These are phyloP conservation scores for Mucor sp. DNA, from an alignment of 371 early-diverging fungal species.

Conservation along the genomic window DNA sequence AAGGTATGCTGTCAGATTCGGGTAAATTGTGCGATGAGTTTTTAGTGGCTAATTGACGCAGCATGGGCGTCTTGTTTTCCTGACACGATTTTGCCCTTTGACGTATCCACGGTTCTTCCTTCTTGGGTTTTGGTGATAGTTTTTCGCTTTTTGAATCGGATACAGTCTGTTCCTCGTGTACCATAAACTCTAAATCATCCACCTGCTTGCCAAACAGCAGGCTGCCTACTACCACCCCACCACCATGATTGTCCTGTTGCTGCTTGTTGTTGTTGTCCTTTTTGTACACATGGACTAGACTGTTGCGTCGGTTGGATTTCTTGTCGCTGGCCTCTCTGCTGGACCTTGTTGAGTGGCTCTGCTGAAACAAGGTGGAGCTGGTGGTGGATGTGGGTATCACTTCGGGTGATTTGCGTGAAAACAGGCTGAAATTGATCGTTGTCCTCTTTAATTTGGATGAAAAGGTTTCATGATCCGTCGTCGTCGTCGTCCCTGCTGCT, in stretches of 20 bases:
- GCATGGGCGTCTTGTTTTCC: conserved; percentile 33
- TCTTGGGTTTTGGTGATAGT: conserved; percentile 3
- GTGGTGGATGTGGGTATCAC: conserved; percentile 11
- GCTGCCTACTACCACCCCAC: conserved; percentile 24
- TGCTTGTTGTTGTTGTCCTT: neutral
- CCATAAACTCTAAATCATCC: conserved; percentile 7
- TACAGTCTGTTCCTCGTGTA: conserved; percentile 1
- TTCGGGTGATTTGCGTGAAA: neutral
- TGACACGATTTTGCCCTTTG: conserved; percentile 42
- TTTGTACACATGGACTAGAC: conserved; percentile 18
- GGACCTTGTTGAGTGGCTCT: neutral
- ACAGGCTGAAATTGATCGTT: conserved; percentile 2
- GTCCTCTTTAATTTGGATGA: conserved; percentile 20
- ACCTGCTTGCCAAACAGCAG: conserved; percentile 36
- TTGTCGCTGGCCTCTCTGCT: neutral
- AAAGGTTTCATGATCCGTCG: conserved; percentile 3
- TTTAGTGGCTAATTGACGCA: conserved; percentile 35
- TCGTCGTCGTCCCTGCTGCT: too few relatives aligned
- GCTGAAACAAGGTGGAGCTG: conserved; percentile 4
- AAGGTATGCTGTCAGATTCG: conserved; percentile 1
- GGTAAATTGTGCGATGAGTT: neutral
- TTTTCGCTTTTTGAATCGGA: conserved; percentile 35
- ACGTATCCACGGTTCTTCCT: conserved; percentile 25
- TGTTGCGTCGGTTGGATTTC: conserved; percentile 15
- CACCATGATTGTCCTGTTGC: too few relatives aligned